These are phyloP conservation scores for Penstemon barbatus DNA, from an alignment of 257 asterid genomes.

Conservation along the genomic window DNA sequence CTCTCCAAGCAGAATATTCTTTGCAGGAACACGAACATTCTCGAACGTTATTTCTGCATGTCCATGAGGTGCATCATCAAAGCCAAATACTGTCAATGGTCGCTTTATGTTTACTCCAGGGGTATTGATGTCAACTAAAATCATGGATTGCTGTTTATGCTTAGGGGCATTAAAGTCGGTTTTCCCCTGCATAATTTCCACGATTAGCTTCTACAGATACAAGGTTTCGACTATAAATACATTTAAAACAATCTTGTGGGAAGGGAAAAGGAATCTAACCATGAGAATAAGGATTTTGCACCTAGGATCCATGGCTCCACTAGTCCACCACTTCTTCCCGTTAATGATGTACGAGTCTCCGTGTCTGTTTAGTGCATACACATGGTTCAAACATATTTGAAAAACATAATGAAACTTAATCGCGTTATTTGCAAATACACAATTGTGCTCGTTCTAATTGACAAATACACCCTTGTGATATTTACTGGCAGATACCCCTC, in stretches of 20 bases:
- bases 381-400: not conserved
- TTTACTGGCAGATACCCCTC: no score
- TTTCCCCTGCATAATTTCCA: constrained; percentile 67
- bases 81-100: constrained; percentile 86
- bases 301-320: constrained; percentile 99
- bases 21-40: constrained; percentile 67
- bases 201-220: constrained; percentile 25
- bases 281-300: constrained; percentile 88
- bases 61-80: constrained; percentile 98
- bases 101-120: constrained; percentile 78
- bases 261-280: constrained; percentile 49
- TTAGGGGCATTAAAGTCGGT: constrained; percentile 76
- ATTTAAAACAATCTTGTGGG: not conserved
- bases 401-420: constrained; percentile 13
- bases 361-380: constrained; percentile 42
- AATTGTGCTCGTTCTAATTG: no score
- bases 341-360: constrained; percentile 80
- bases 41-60: constrained; percentile 88
- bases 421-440: not conserved
- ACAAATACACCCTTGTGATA: no score
- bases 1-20: constrained; percentile 82
- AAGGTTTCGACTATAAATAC: constrained; percentile 4
- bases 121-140: constrained; percentile 72
- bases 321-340: constrained; percentile 98
- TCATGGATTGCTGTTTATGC: constrained; percentile 94